Evolutionary conservation across 352 stramenopile species (phyloP), one percentile per base, ranked within the genome.

Genomic region (Thraustotheca clavata): DNA sequence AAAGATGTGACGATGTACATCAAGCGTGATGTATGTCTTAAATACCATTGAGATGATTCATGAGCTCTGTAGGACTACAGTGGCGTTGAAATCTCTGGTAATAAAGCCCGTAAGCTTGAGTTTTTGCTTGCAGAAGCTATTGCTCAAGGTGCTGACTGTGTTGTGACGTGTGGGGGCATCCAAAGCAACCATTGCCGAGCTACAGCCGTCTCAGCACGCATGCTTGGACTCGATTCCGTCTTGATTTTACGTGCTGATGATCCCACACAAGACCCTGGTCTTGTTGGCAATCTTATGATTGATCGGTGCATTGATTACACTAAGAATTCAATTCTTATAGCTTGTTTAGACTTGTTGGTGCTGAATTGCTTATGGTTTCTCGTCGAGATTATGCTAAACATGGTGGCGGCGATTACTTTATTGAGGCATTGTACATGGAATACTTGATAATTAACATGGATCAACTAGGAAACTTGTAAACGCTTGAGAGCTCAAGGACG

Each of bases 51-150:
- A 34, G 69, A 4, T n/a, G 8, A 9, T 3, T 27, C 18, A 4
- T 29, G 24, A 55, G 48, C 6, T 29, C 31, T 38, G 14, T 49
- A 87, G 77, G 84, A 93, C 59, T 93, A 91, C 59, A 93, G 84
- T 60, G 93, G 91, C 1, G 72, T 93, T 27, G 91, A 97, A 72
- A 89, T 91, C 29, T 96, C 91, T 18, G 93, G 93, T 26, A 98
- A 98, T 73, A 98, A 98, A 73, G 88, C 96, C 71, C 89, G 93
- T 59, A 98, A 98, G 70, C 76, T 98, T 33, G 93, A 98, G 79
- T 98, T 97, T 71, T 72, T 97, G 8, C 70, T 97, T 60, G 84
- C 89, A 14, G 87, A 98, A 48, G 93, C 90, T 29, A 48, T 96
- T n/a, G 76, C 73, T n/a, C 74, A 89, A 62, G 71, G 77, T 7